Base-by-base conservation (phyloP, 352 stramenopile genomes). In the Phytopythium boreale region DNA sequence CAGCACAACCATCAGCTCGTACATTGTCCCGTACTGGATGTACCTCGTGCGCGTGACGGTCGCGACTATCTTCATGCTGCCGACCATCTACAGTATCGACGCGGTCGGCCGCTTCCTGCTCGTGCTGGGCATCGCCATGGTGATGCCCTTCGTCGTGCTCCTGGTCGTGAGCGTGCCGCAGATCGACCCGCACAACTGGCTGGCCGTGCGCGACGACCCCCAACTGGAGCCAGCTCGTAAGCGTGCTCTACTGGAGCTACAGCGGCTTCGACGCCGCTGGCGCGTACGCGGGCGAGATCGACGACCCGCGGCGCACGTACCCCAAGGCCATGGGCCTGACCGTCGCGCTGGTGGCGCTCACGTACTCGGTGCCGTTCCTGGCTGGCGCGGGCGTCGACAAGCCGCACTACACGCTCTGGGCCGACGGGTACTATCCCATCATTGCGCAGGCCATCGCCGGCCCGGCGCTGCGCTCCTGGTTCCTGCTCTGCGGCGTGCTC, bases 221-320 rank as follows among this genome's bases (percentile, higher is more conserved):
- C 26, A 72, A 91, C 34, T 92, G 83, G 83, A 73, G 72, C 17
- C 69, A 83, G 7, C 60, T 94, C 31, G 51, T 94, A 20, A 90
- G 83, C 49, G 63, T 84, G 15, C 64, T 94, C 34, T 94, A 94
- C 70, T 94, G 85, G 85, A 94, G 90, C 56, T 92, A 92, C 68
- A 89, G 78, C 56, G 85, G 85, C 17, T 94, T 94, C 64, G 83
- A 92, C 64, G 75, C 79, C 2, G 82, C 80, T 15, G 84, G 81
- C 26, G 84, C 81, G 8, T 93, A 90, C 52, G 86, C 84, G 2
- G 80, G 84, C 27, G 83, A 92, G 51, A 90, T 95, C 39, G 69
- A 86, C 24, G 80, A 79, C 19, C 87, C 85, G 2, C 83, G 86
- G 52, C 79, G 68, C 10, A 92, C 80, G 62, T 93, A 93, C 62